A percentile compares a stretch with the other conserved stretches of the same genome.
Conservation (phyloP, 208 protist species). For the Naegleria lovaniensis region DNA sequence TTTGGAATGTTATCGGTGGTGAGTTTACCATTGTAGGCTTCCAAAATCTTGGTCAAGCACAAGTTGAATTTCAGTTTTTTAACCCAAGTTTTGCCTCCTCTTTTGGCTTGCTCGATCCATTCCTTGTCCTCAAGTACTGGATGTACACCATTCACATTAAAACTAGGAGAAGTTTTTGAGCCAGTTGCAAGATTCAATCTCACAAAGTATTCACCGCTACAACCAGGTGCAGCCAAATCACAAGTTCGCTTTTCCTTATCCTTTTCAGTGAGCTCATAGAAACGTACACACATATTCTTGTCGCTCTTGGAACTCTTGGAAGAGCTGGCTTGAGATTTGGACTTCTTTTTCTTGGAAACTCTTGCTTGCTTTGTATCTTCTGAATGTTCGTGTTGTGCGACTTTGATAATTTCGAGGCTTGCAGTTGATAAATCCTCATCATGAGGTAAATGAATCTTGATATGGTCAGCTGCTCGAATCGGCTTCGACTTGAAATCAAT, state of each 20-base stretch:
- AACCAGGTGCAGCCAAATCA: neutral
- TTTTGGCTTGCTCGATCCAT: neutral
- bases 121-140: neutral
- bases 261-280: neutral
- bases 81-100: neutral
- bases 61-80: conserved; percentile 8
- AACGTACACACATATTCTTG: neutral
- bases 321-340: neutral
- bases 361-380: too few species aligned
- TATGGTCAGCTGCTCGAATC: neutral
- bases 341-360: neutral
- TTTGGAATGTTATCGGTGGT: neutral
- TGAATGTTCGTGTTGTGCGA: neutral
- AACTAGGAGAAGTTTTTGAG: neutral
- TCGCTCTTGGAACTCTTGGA: neutral
- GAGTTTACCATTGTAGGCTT: neutral
- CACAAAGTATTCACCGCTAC: neutral
- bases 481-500: neutral
- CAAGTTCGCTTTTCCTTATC: neutral
- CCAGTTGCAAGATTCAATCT: neutral
- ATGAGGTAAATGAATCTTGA: neutral
- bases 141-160: neutral
- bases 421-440: neutral
- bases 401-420: neutral
- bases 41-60: neutral